Evolutionary conservation across 164 flowering plant species (phyloP).

Genomic region (Stephania japonica): DNA sequence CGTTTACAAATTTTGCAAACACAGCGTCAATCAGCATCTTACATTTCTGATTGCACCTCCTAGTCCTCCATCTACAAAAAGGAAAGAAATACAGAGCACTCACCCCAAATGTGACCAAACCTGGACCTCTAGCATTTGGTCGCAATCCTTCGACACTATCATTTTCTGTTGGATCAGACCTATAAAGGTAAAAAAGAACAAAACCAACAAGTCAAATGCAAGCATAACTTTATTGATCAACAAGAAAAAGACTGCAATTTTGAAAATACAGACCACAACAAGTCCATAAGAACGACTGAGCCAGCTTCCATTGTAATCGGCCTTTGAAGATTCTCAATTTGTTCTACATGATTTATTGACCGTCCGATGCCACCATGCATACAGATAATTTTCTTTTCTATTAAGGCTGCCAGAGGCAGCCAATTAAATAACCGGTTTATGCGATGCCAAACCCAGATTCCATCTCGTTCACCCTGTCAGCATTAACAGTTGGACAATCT

Average conservation of each 20-base stretch:
- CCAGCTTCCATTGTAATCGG: slow-evolving; percentile 99
- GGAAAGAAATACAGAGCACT: slow-evolving; percentile 14
- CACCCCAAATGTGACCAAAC: slow-evolving; percentile 99
- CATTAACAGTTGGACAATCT: slow-evolving; percentile 10
- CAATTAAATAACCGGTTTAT: slow-evolving; percentile 91
- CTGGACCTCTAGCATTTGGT: slow-evolving; percentile 99
- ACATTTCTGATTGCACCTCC: not conserved
- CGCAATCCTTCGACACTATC: slow-evolving; percentile 99
- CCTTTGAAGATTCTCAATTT: slow-evolving; percentile 89
- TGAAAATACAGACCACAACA: slow-evolving; percentile 64
- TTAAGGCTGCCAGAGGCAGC: slow-evolving; percentile 97
- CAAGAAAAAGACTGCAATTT: not conserved
- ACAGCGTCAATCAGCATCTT: not conserved
- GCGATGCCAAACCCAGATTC: slow-evolving; percentile 99
- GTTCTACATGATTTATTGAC: slow-evolving; percentile 95
- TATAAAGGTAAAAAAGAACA: slow-evolving; percentile 22
- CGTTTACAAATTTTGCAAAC: not conserved
- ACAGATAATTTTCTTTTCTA: slow-evolving; percentile 97
- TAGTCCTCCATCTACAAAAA: not conserved
- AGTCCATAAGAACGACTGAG: slow-evolving; percentile 97
- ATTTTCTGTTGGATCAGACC: slow-evolving; percentile 99
- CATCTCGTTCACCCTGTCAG: slow-evolving; percentile 96
- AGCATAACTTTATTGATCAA: not conserved
- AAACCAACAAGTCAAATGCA: slow-evolving; percentile 4
- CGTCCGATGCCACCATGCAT: slow-evolving; percentile 99